Evolutionary conservation across 768 basidiomycete species (phyloP).

Genomic region (Russula sp.): DNA sequence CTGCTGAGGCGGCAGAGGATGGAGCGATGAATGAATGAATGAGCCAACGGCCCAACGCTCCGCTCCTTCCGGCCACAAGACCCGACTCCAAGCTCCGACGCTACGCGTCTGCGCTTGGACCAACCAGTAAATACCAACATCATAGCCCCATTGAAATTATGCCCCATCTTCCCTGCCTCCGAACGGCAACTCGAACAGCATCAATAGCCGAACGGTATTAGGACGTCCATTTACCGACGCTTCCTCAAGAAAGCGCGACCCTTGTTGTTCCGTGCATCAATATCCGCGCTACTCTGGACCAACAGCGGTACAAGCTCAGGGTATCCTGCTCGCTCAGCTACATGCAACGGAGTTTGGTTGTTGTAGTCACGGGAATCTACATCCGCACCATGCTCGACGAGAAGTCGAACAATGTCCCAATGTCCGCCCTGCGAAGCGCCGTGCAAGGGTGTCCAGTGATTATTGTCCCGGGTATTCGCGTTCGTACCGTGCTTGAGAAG

Average conservation of each 20-base stretch:
- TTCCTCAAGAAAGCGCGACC: too few relatives aligned
- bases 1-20: too few relatives aligned
- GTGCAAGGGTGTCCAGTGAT: conserved; percentile 2
- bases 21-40: too few relatives aligned
- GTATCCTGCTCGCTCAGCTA: neutral
- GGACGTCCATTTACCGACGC: too few relatives aligned
- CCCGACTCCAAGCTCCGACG: too few relatives aligned
- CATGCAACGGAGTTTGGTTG: neutral
- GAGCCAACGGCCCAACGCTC: too few relatives aligned
- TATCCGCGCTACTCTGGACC: neutral
- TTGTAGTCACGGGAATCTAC: neutral
- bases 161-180: neutral
- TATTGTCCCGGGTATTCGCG: neutral
- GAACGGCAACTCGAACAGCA: too few relatives aligned
- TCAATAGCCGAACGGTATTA: too few relatives aligned
- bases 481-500: neutral
- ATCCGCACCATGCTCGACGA: conserved; percentile 1
- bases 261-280: neutral
- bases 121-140: too few relatives aligned
- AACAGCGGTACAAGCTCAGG: neutral
- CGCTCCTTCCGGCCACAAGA: too few relatives aligned
- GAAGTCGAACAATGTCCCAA: neutral
- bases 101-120: too few relatives aligned
- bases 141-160: too few relatives aligned
- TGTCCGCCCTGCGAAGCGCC: neutral